These are phyloP conservation scores for Leccinum variicolor DNA, from an alignment of 768 basidiomycete genomes.

Conservation along the genomic window DNA sequence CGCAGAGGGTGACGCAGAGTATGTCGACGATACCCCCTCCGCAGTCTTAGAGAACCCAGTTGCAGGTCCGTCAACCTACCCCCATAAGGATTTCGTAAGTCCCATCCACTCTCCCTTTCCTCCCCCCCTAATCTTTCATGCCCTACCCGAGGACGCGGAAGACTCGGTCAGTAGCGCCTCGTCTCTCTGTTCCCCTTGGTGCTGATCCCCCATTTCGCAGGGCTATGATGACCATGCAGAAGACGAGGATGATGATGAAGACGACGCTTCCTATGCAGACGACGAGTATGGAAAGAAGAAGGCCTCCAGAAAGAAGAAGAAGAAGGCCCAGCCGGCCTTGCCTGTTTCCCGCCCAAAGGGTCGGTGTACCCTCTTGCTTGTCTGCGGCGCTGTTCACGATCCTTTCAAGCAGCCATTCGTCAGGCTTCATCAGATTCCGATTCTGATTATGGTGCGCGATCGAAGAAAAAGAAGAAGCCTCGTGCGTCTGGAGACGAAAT, in stretches of 20 bases:
- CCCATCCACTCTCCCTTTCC: conserved; percentile 9
- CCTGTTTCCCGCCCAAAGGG: conserved; percentile 56
- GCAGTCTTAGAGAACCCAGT: conserved; percentile 35
- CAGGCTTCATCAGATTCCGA: conserved; percentile 73
- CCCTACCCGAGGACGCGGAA: conserved; percentile 25
- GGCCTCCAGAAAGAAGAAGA: conserved; percentile 66
- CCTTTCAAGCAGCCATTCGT: conserved; percentile 43
- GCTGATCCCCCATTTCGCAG: conserved; percentile 41
- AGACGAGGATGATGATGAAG: conserved; percentile 65
- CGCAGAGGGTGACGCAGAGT: conserved; percentile 42
- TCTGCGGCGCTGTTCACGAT: conserved; percentile 4
- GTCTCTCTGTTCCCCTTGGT: conserved; percentile 9
- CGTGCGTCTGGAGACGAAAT: conserved; percentile 62
- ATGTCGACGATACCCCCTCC: conserved; percentile 36
- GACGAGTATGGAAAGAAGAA: conserved; percentile 75
- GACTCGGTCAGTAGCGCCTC: conserved; percentile 29
- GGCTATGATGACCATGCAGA: conserved; percentile 53
- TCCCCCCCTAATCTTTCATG: background rate
- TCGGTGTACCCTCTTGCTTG: conserved; percentile 27
- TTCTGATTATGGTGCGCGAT: conserved; percentile 81
- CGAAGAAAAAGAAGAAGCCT: conserved; percentile 81
- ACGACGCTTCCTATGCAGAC: conserved; percentile 76
- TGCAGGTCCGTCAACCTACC: conserved; percentile 41
- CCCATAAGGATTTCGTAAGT: conserved; percentile 62
- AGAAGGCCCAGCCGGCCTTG: conserved; percentile 38